A percentile compares a stretch with the other conserved stretches of the same genome.
phyloP scores from a whole-genome alignment of 768 basidiomycete genomes.

The Podaxis pistillaris region DNA sequence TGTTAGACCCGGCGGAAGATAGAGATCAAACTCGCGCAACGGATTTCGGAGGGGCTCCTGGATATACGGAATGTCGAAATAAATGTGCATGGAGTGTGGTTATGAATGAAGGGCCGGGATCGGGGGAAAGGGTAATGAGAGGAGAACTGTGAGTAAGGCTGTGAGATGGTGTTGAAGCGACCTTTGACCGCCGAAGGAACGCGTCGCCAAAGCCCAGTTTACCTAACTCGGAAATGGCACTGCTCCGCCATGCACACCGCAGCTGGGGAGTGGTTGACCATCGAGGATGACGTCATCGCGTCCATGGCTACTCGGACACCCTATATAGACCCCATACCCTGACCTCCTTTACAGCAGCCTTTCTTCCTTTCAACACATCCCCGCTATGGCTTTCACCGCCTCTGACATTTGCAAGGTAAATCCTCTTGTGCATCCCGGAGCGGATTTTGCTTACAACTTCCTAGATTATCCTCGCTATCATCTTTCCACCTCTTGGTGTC shows the following conservation, averaged over 20 bases:
- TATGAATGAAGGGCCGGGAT: neutral
- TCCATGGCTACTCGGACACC: neutral
- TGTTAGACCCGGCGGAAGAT: constrained; percentile 30
- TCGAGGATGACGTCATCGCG: constrained; percentile 11
- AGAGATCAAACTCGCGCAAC: constrained; percentile 55
- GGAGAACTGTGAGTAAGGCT: neutral
- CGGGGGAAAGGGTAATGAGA: neutral
- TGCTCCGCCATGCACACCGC: neutral
- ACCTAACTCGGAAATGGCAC: neutral
- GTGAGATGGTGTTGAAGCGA: neutral
- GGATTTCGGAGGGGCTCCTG: constrained; percentile 23
- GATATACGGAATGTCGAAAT: constrained; percentile 40
- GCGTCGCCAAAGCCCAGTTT: neutral
- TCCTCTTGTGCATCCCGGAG: constrained; percentile 13
- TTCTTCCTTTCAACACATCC: constrained; percentile 1
- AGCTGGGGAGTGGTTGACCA: neutral
- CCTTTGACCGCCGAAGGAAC: neutral
- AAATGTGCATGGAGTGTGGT: constrained; percentile 22
- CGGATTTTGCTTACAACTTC: constrained; percentile 14
- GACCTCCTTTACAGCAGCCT: constrained; percentile 1
- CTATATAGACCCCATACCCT: constrained; percentile 10
- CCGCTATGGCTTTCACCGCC: constrained; percentile 63
- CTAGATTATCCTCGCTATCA: constrained; percentile 58
- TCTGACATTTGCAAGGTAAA: constrained; percentile 80
- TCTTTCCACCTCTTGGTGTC: constrained; percentile 83